Base-by-base conservation (phyloP, 106 monocot species). In the Apostasia shenzhenica region DNA sequence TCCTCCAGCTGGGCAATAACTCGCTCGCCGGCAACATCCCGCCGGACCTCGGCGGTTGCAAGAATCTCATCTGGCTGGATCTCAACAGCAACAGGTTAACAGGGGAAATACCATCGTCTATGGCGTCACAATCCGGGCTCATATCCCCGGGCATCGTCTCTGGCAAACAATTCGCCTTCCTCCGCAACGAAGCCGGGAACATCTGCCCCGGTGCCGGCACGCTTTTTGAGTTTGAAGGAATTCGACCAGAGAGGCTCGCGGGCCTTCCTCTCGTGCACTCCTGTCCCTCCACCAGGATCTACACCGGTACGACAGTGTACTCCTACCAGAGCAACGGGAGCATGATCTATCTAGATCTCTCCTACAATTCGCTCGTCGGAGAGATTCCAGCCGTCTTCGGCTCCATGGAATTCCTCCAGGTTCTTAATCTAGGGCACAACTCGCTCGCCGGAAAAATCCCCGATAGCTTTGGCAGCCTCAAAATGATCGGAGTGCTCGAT, bases 361-460 rank as follows among this genome's bases (percentile, higher is more conserved):
- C 87, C 5, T 85, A 92, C 78, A 92, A 92, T 51, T 54, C 38
- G 4, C 76, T 92, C 39, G 61, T 78, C 0, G 85, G 87, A 4
- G 5, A 48, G 3, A 85, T 94, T n/a, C 94, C 94, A 1, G 67
- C 10, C 4, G 63, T 57, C 51, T 60, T 94, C 5, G 94, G 94
- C n/a, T 37, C 46, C 26, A 85, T 94, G 91, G 49, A 51, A 4
- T 77, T 70, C 45, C 75, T 91, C 55, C 70, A 77, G 49, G 91
- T 94, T 9, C 71, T 94, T 2, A 88, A 91, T 52, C 59, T 94
- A 13, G 91, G 85, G 10, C 91, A 91, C 72, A 94, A 94, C 39
- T 57, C 73, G 63, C 77, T 94, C 8, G 66, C 75, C 0, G 94
- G 87, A 47, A 9, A 64, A 5, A 94, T 94, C 65, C 90, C 94